These are phyloP conservation scores for Neurospora crassa DNA, from an alignment of 2,329 filamentous ascomycete species.

Conservation along the genomic window DNA sequence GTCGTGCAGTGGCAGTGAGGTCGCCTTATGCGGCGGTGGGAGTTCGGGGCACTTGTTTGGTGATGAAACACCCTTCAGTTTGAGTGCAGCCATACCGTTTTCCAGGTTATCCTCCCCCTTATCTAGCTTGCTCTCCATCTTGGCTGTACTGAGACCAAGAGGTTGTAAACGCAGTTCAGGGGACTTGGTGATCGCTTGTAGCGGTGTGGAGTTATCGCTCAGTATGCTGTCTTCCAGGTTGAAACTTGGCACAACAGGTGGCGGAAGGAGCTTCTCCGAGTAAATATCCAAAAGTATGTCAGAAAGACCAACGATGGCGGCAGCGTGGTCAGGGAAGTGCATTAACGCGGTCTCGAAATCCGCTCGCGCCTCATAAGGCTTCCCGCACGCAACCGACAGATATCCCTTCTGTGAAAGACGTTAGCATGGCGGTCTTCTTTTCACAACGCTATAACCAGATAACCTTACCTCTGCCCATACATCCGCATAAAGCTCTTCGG, in stretches of 20 bases:
- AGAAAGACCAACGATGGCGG: slow-evolving; percentile 72
- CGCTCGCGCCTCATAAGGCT: slow-evolving; percentile 59
- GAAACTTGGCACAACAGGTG: slow-evolving; percentile 40
- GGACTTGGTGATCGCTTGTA: slow-evolving; percentile 9
- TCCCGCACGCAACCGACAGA: slow-evolving; percentile 51
- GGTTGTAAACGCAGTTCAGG: slow-evolving; percentile 32
- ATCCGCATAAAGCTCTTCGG: slow-evolving; percentile 79
- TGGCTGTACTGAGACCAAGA: slow-evolving; percentile 32
- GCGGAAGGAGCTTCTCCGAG: slow-evolving; percentile 54
- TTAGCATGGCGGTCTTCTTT: slow-evolving; percentile 17
- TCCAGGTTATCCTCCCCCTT: background rate
- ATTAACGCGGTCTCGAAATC: slow-evolving; percentile 77
- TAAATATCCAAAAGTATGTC: slow-evolving; percentile 83
- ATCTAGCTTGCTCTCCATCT: background rate
- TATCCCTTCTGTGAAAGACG: slow-evolving; percentile 48
- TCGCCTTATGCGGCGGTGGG: slow-evolving; percentile 43
- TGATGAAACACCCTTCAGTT: background rate
- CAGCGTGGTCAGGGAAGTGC: slow-evolving; percentile 69
- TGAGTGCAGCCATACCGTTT: slow-evolving; percentile 7
- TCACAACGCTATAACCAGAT: background rate
- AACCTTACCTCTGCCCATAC: slow-evolving; percentile 65
- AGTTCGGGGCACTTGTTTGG: slow-evolving; percentile 27
- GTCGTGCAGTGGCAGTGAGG: slow-evolving; percentile 62
- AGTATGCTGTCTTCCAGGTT: slow-evolving; percentile 23
- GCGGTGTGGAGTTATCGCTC: slow-evolving; percentile 9